Percentiles rank a stretch among this genome's conserved stretches.
These are phyloP conservation scores for Amesomyces nigricolor DNA, from an alignment of 2,329 filamentous ascomycete genomes.

Conservation along the genomic window DNA sequence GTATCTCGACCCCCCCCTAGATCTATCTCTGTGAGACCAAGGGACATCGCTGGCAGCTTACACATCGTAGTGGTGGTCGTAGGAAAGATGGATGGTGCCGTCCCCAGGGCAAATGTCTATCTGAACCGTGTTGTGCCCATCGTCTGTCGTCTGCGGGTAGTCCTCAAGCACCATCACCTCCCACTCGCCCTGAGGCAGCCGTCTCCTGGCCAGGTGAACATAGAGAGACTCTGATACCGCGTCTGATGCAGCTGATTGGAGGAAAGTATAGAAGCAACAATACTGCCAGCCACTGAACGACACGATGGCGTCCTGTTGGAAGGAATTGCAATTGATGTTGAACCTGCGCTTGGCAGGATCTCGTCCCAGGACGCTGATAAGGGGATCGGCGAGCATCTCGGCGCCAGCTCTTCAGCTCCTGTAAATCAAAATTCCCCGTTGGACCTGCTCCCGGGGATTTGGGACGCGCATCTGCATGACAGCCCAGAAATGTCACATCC, in stretches of 20 bases:
- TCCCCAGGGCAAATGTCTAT: slow-evolving; percentile 45
- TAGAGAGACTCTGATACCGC: slow-evolving; percentile 32
- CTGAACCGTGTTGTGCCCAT: slow-evolving; percentile 49
- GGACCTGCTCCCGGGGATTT: background rate
- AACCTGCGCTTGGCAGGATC: slow-evolving; percentile 34
- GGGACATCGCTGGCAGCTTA: background rate
- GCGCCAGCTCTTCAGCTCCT: background rate
- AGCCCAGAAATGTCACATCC: background rate
- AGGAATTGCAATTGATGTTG: slow-evolving; percentile 43
- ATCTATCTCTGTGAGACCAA: too few species aligned
- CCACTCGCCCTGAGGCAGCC: slow-evolving; percentile 38
- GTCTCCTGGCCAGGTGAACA: slow-evolving; percentile 42
- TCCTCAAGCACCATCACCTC: slow-evolving; percentile 43
- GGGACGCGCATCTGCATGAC: slow-evolving; percentile 1
- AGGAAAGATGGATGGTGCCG: slow-evolving; percentile 48
- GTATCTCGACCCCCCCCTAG: slow-evolving; percentile 16
- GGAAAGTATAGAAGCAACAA: slow-evolving; percentile 39
- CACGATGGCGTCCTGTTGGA: slow-evolving; percentile 44
- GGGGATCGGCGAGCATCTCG: slow-evolving; percentile 28
- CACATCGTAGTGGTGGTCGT: slow-evolving; percentile 45
- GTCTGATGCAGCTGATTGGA: slow-evolving; percentile 14
- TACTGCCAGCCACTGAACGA: slow-evolving; percentile 46
- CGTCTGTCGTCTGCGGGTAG: slow-evolving; percentile 45
- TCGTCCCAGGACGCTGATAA: slow-evolving; percentile 31
- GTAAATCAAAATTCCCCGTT: background rate